phyloP scores from a whole-genome alignment of 495 filamentous ascomycete genomes.

The Tirmania nivea region DNA sequence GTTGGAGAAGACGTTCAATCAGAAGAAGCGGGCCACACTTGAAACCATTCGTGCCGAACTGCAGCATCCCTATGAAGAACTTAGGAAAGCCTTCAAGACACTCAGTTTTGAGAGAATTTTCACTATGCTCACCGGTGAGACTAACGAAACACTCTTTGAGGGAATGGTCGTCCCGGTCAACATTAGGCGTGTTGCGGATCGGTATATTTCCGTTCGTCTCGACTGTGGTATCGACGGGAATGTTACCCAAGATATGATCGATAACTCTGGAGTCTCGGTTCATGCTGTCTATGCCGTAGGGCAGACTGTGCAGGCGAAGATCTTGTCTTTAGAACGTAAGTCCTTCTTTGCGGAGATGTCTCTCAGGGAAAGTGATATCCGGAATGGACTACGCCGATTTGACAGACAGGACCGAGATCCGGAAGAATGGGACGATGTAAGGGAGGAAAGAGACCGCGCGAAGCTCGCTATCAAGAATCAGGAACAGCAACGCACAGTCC shows the following conservation, averaged over 20 bases:
- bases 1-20: constrained; percentile 73
- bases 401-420: constrained; percentile 37
- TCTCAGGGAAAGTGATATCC: constrained; percentile 56
- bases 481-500: constrained; percentile 40
- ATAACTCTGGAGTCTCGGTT: constrained; percentile 14
- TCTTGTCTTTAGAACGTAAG: constrained; percentile 65
- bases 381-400: constrained; percentile 40
- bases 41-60: constrained; percentile 92
- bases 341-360: constrained; percentile 61
- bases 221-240: constrained; percentile 86
- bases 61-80: constrained; percentile 77
- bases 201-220: constrained; percentile 78
- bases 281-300: constrained; percentile 42
- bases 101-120: constrained; percentile 67
- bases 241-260: constrained; percentile 25
- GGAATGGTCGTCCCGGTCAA: constrained; percentile 84
- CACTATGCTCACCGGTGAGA: constrained; percentile 93
- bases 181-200: constrained; percentile 67
- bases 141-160: constrained; percentile 51
- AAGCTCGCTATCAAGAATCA: constrained; percentile 28
- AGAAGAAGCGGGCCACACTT: constrained; percentile 84
- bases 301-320: constrained; percentile 72
- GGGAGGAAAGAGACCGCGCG: constrained; percentile 62
- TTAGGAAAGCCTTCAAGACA: constrained; percentile 56
- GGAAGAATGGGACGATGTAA: constrained; percentile 65